phyloP scores from a whole-genome alignment of 139 green algal species.

The Gonium pectorale region DNA sequence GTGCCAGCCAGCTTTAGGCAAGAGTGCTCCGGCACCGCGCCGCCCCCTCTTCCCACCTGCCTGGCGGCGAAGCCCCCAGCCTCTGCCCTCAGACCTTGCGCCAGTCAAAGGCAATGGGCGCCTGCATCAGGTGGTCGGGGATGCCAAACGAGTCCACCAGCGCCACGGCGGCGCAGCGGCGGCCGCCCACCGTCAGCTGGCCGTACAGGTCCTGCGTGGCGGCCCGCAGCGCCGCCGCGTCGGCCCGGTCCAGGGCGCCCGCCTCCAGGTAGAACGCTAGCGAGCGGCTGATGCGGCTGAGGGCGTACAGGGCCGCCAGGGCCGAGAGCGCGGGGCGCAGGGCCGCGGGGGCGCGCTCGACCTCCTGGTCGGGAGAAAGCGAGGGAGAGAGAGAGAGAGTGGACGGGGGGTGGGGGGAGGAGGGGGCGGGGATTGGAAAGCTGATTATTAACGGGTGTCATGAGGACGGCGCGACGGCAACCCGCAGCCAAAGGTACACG shows the following conservation, averaged over 20 bases:
- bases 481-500: no score
- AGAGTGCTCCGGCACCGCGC: no score
- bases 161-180: constrained; percentile 56
- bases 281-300: constrained; percentile 67
- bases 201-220: constrained; percentile 65
- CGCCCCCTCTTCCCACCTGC: no score
- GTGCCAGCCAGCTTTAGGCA: no score
- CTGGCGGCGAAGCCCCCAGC: no score
- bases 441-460: no score
- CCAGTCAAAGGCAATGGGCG: constrained; percentile 83
- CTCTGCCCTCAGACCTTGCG: constrained; percentile 39
- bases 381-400: no score
- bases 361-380: no score
- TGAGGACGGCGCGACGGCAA: no score
- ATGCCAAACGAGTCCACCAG: constrained; percentile 84
- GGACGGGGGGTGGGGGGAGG: no score
- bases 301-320: constrained; percentile 72
- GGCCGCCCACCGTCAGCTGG: constrained; percentile 52
- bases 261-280: constrained; percentile 63
- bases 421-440: no score
- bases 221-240: constrained; percentile 59
- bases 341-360: constrained; percentile 15
- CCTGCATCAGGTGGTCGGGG: constrained; percentile 81
- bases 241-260: constrained; percentile 47
- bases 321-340: constrained; percentile 33